A percentile compares a stretch with the other conserved stretches of the same genome.
Conservation (phyloP, 2,329 filamentous ascomycete genomes). For the Xylariaceae sp. region DNA sequence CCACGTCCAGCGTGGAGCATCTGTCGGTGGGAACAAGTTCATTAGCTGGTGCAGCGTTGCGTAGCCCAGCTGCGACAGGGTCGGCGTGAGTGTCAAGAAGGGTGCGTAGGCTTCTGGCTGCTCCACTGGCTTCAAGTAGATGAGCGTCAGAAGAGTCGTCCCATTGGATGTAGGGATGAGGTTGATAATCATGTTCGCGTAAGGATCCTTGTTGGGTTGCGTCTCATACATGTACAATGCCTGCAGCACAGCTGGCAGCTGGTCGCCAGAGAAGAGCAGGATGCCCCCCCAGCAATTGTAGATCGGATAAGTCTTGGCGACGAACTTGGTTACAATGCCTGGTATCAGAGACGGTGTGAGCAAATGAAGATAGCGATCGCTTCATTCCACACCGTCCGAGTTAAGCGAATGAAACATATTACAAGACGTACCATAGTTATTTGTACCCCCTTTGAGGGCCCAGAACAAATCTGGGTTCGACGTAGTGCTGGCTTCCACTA, state of each 20-base stretch:
- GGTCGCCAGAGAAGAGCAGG: not conserved
- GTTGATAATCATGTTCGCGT: slow-evolving; percentile 11
- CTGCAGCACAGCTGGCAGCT: slow-evolving; percentile 4
- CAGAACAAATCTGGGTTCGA: slow-evolving; percentile 8
- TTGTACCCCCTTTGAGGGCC: slow-evolving; percentile 8
- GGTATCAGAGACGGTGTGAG: not conserved
- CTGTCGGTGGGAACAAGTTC: slow-evolving; percentile 1
- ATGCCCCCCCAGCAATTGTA: slow-evolving; percentile 6
- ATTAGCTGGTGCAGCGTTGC: slow-evolving; percentile 8
- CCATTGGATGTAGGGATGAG: slow-evolving; percentile 4
- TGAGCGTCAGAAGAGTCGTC: slow-evolving; percentile 1
- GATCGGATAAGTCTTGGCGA: slow-evolving; percentile 3
- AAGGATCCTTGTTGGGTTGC: slow-evolving; percentile 7
- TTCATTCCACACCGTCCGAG: not conserved
- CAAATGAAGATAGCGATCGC: not conserved
- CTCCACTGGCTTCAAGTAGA: slow-evolving; percentile 13
- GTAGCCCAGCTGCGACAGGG: slow-evolving; percentile 4
- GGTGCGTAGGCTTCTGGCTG: slow-evolving; percentile 5
- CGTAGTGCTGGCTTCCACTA: slow-evolving; percentile 1
- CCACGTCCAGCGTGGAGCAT: slow-evolving; percentile 6
- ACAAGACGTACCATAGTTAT: slow-evolving; percentile 9
- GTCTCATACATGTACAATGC: slow-evolving; percentile 7
- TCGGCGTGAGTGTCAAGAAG: slow-evolving; percentile 7
- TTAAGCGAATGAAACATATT: not conserved
- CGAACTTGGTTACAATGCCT: slow-evolving; percentile 8